Conservation (phyloP, 2,329 filamentous ascomycete genomes). For the Penicillium rolfsii region DNA sequence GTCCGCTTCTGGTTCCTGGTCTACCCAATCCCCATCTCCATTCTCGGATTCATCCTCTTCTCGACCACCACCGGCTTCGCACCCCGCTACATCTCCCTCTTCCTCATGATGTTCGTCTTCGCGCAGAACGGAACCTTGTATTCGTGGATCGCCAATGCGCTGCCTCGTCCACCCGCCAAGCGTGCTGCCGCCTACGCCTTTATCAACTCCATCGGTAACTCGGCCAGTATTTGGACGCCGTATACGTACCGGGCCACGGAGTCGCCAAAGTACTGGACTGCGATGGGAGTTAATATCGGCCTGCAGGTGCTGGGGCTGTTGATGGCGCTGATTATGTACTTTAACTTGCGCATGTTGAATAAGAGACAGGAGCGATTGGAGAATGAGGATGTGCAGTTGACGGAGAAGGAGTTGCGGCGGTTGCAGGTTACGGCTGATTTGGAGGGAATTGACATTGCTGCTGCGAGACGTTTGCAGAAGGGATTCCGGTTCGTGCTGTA, state of each 20-base stretch:
- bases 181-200: conserved; percentile 59
- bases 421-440: conserved; percentile 56
- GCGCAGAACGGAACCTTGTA: conserved; percentile 40
- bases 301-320: conserved; percentile 43
- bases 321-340: conserved; percentile 43
- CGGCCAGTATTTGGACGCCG: conserved; percentile 56
- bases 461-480: conserved; percentile 56
- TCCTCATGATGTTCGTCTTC: conserved; percentile 61
- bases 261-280: conserved; percentile 45
- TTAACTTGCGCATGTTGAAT: conserved; percentile 53
- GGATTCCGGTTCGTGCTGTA: conserved; percentile 58
- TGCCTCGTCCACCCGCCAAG: conserved; percentile 59
- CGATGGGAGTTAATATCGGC: conserved; percentile 49
- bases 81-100: conserved; percentile 59
- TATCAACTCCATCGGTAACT: conserved; percentile 60
- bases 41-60: conserved; percentile 58
- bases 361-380: conserved; percentile 55
- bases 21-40: conserved; percentile 56
- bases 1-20: conserved; percentile 58
- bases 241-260: conserved; percentile 52
- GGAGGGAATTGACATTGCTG: conserved; percentile 55
- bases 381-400: conserved; percentile 51
- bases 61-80: conserved; percentile 58
- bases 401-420: conserved; percentile 51
- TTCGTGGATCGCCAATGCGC: conserved; percentile 53